Base-by-base conservation (phyloP, 768 basidiomycete species). In the Suillus sp. region DNA sequence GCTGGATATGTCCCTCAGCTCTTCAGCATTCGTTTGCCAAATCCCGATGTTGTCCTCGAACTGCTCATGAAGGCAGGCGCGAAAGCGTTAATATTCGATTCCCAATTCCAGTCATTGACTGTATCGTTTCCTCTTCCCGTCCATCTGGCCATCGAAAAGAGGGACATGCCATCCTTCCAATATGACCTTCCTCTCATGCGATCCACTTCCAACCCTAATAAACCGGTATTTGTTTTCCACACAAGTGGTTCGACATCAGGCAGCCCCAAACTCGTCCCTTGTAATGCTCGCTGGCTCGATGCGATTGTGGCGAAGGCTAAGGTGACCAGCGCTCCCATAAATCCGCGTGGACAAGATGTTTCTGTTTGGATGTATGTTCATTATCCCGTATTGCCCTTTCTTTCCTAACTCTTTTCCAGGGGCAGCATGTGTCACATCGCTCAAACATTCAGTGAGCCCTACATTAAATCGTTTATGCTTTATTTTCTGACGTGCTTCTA, bases 171-270 rank as follows among this genome's bases (percentile, higher is more conserved):
- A 66, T 65, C 64, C 38, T 74, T 78, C 40, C 69, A 75, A 43
- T 73, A 76, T 30, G 69, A 78, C 37, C 72, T 89, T 8, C 84
- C 85, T 34, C 75, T 75, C 22, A 75, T 86, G 43, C 73, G 77
- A 66, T 55, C 63, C 66, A 74, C 68, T 60, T 71, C 62, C 59
- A 65, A 62, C 59, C 75, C 67, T 37, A 75, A 78, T 61, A 86
- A 88, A 59, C 73, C 78, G 32, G 81, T 82, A 53, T 86, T 92
- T 78, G 78, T 91, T 60, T 92, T 91, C 80, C 91, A 91, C 73
- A 92, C 91, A 11, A 89, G 87, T 63, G 91, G 91, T 18, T 92
- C 90, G 43, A 92, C 91, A 8, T 92, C 90, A n/a, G 91, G 90
- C 56, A 89, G 85, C 69, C 91, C 91, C 0, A 92, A 91, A 70